Percentiles rank a stretch among this genome's conserved stretches.
phyloP scores from a whole-genome alignment of 225 moss, liverwort and hornwort genomes.

The Physcomitrium patens region DNA sequence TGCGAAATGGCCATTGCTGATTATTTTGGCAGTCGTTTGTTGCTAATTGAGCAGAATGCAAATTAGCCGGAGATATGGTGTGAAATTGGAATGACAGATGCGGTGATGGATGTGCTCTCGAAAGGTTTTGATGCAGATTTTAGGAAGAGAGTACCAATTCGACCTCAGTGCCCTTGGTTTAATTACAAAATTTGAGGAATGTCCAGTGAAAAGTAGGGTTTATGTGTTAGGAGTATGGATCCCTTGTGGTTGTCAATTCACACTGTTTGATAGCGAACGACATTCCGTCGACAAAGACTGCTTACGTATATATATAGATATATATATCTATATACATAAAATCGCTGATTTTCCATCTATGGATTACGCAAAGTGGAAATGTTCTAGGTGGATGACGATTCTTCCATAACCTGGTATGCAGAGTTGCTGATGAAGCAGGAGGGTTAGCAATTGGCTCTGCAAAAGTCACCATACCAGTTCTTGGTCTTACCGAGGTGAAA shows the following conservation, averaged over 20 bases:
- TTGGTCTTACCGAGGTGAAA: constrained; percentile 44
- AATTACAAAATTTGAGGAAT: background rate
- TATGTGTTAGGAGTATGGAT: background rate
- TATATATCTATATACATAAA: background rate
- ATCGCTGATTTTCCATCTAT: background rate
- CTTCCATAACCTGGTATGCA: constrained; percentile 11
- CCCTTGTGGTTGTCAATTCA: background rate
- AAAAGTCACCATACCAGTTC: constrained; percentile 38
- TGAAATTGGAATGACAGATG: background rate
- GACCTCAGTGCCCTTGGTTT: background rate
- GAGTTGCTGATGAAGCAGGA: constrained; percentile 26
- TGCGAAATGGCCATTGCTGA: constrained; percentile 1
- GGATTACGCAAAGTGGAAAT: background rate
- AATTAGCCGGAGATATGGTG: background rate
- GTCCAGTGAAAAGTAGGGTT: background rate
- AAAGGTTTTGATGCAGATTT: background rate
- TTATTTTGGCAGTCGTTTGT: background rate
- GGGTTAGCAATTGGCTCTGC: constrained; percentile 19
- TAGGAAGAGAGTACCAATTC: background rate
- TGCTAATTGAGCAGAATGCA: background rate
- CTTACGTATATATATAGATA: background rate
- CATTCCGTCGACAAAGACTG: no score
- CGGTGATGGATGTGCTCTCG: background rate
- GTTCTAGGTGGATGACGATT: constrained; percentile 6
- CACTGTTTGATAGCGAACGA: background rate